Evolutionary conservation across 768 basidiomycete genomes (phyloP).

Genomic region (Boletus subparvulus): DNA sequence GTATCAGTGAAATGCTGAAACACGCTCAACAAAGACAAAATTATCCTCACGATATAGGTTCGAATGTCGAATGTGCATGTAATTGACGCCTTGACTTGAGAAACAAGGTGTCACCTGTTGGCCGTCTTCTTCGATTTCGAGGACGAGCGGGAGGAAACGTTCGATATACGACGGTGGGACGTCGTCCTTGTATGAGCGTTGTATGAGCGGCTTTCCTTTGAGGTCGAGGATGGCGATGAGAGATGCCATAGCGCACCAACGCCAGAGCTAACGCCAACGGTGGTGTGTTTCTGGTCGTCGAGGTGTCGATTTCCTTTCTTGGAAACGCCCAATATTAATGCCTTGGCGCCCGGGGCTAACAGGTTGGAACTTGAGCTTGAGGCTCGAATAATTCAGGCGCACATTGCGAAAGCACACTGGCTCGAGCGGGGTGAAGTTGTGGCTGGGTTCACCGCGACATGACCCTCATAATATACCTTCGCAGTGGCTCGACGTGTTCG

Average conservation of each 20-base stretch:
- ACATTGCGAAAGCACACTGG: no score
- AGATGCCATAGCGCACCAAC: conserved; percentile 45
- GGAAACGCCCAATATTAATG: no score
- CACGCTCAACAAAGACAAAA: not conserved
- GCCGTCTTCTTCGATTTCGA: conserved; percentile 97
- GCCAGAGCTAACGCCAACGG: not conserved
- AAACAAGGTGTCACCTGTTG: conserved; percentile 96
- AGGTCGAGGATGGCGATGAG: conserved; percentile 95
- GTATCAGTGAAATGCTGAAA: not conserved
- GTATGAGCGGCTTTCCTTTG: conserved; percentile 97
- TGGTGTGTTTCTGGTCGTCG: not conserved
- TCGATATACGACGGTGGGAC: conserved; percentile 88
- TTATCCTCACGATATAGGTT: conserved; percentile 85
- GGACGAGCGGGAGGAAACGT: conserved; percentile 86
- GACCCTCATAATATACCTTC: no score
- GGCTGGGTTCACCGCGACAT: no score
- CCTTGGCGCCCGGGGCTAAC: no score
- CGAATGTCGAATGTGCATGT: conserved; percentile 97
- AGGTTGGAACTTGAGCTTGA: no score
- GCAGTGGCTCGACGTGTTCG: no score
- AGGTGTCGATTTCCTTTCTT: conserved; percentile 13
- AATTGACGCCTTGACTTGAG: conserved; percentile 92
- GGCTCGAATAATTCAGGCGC: no score
- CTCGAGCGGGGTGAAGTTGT: no score
- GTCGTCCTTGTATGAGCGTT: conserved; percentile 95